phyloP scores from a whole-genome alignment of 306 rosid species.

The Acacia melanoxylon region DNA sequence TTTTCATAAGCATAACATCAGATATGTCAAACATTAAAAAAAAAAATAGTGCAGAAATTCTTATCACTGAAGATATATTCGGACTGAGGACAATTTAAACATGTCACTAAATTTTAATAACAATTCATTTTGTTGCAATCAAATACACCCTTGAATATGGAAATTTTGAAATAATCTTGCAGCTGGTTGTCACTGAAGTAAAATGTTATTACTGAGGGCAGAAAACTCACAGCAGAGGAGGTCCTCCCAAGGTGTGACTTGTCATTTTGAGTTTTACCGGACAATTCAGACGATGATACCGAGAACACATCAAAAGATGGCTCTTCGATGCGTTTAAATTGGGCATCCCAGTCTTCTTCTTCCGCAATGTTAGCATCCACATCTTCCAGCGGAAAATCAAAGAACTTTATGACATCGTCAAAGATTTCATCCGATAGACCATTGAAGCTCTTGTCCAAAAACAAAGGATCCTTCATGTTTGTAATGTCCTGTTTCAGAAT shows the following conservation, averaged over 20 bases:
- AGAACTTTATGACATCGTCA: constrained; percentile 44
- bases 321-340: constrained; percentile 51
- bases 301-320: constrained; percentile 51
- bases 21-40: neutral
- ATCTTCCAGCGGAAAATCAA: constrained; percentile 81
- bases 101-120: neutral
- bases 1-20: neutral
- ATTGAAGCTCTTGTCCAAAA: constrained; percentile 52
- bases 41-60: neutral
- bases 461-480: constrained; percentile 58
- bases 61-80: neutral
- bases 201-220: neutral
- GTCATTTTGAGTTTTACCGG: constrained; percentile 27
- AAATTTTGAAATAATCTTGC: neutral
- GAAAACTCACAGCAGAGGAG: constrained; percentile 56
- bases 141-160: neutral
- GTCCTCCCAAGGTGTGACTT: constrained; percentile 31
- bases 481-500: constrained; percentile 45
- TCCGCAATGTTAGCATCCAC: constrained; percentile 47
- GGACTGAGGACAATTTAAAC: neutral
- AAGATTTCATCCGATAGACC: constrained; percentile 52
- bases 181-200: neutral
- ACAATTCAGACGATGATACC: constrained; percentile 34
- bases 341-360: constrained; percentile 67
- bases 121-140: neutral